These are phyloP conservation scores for Calonectria hawksworthii DNA, from an alignment of 2,329 filamentous ascomycete species.

Conservation along the genomic window DNA sequence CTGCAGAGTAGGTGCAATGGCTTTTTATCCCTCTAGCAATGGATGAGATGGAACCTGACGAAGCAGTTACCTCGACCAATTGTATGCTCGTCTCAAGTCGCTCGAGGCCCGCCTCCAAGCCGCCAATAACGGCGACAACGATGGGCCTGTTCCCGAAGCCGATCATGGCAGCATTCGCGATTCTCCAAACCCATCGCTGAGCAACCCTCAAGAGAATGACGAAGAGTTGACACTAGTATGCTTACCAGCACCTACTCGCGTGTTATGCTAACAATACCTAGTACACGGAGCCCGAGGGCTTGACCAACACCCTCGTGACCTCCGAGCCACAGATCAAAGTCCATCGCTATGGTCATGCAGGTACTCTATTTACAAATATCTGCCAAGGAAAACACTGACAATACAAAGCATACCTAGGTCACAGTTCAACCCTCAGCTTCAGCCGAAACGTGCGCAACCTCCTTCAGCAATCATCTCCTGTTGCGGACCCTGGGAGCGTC, in stretches of 20 bases:
- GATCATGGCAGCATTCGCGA: background rate
- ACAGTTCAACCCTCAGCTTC: slow-evolving; percentile 38
- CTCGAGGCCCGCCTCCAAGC: slow-evolving; percentile 30
- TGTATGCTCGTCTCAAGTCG: slow-evolving; percentile 32
- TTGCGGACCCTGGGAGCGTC: slow-evolving; percentile 28
- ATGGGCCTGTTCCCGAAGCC: background rate
- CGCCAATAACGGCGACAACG: background rate
- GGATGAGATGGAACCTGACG: background rate
- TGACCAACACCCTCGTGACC: slow-evolving; percentile 35
- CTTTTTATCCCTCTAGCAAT: too few relatives aligned
- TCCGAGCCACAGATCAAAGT: slow-evolving; percentile 39
- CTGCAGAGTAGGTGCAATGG: slow-evolving; percentile 27
- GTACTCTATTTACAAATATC: slow-evolving; percentile 5
- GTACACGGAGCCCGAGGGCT: slow-evolving; percentile 2
- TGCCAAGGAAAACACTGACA: background rate
- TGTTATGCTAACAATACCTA: background rate
- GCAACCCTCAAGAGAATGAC: background rate
- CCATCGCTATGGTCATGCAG: slow-evolving; percentile 35
- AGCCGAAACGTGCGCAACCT: slow-evolving; percentile 39
- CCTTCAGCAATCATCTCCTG: slow-evolving; percentile 30
- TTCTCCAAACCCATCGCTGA: background rate
- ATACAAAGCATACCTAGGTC: slow-evolving; percentile 34
- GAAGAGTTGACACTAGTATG: background rate
- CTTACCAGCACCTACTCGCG: background rate
- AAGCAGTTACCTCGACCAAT: slow-evolving; percentile 33